Base-by-base conservation (phyloP, 2,329 filamentous ascomycete species). In the Westerdykella aurantiaca region DNA sequence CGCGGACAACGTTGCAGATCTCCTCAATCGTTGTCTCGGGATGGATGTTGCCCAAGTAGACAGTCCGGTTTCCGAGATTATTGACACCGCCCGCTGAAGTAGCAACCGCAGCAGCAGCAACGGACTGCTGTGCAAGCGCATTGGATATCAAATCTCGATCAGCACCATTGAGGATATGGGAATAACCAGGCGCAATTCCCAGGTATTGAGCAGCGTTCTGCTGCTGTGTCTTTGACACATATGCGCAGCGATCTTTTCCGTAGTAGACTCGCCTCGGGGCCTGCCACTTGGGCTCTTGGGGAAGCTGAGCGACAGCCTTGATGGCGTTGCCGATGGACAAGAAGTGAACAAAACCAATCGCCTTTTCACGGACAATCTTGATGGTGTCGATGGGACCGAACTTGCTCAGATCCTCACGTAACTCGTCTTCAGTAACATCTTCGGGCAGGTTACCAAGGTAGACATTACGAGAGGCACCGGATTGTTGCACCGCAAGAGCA, bases 171-270 rank as follows among this genome's bases (percentile, higher is more conserved):
- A 98, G 77, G 68, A 96, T 91, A 67, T 97, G 90, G 16, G 93
- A 90, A 62, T 97, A 96, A 22, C 91, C 91, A 31, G 93, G 93
- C 16, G 93, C 89, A 60, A 98, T 98, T 43, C 93, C 93, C 18
- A 98, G 79, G 67, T 97, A 98, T 70, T 98, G 93, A 29, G 93
- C 93, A 6, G 93, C 93, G 60, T 98, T 98, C 71, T 98, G 93
- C 73, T 98, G 93, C 72, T 98, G 93, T 0, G 93, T 98, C 79
- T 98, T 98, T 47, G 93, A 98, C 41, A 98, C 91, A 61, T 98
- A 98, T 14, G 93, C 93, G 63, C 93, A 98, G 49, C 93, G 82
- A 67, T 98, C 93, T 75, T 98, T 98, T 69, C 93, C 93, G 61
- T 98, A 98, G 78, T 95, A 97, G 10, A 98, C 93, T 42, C 93